Percentiles rank a stretch among this genome's conserved stretches.
These are phyloP conservation scores for Candida nanaspora DNA, from an alignment of 805 yeast species.

Conservation along the genomic window DNA sequence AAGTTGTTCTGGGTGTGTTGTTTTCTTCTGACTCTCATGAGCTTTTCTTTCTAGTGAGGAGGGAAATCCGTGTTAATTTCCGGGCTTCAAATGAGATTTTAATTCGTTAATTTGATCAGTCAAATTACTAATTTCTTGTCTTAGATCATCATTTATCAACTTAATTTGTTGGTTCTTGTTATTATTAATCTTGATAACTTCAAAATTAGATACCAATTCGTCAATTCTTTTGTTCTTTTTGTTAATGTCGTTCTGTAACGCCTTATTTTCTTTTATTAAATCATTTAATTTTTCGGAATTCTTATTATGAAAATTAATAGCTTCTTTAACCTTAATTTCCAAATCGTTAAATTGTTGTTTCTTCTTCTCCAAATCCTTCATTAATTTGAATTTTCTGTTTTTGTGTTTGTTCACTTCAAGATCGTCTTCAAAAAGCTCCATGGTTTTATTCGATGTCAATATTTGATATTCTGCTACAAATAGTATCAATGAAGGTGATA, in stretches of 20 bases:
- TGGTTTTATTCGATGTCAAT: not conserved
- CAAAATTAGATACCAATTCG: constrained; percentile 20
- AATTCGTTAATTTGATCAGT: constrained; percentile 14
- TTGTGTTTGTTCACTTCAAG: not conserved
- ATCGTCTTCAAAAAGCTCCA: not conserved
- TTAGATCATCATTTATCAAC: constrained; percentile 18
- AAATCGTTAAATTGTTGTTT: not conserved
- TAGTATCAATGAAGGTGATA: not conserved
- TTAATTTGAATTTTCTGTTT: not conserved
- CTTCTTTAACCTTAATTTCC: not conserved
- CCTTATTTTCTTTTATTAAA: constrained; percentile 11
- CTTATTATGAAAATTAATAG: not conserved
- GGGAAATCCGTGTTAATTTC: not conserved
- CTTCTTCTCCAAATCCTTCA: not conserved
- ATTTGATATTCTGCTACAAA: not conserved
- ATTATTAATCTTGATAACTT: constrained; percentile 24
- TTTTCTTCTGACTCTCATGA: too few relatives aligned
- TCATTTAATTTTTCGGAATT: constrained; percentile 18
- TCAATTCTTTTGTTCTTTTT: constrained; percentile 13
- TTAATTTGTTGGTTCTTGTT: constrained; percentile 23
- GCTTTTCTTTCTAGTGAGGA: too few relatives aligned
- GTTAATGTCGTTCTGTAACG: constrained; percentile 9
- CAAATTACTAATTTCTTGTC: constrained; percentile 14
- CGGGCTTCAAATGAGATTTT: not conserved
- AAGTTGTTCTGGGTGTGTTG: too few relatives aligned